Evolutionary conservation across 495 filamentous ascomycete species (phyloP).

Genomic region (Hypoxylon fuscum): DNA sequence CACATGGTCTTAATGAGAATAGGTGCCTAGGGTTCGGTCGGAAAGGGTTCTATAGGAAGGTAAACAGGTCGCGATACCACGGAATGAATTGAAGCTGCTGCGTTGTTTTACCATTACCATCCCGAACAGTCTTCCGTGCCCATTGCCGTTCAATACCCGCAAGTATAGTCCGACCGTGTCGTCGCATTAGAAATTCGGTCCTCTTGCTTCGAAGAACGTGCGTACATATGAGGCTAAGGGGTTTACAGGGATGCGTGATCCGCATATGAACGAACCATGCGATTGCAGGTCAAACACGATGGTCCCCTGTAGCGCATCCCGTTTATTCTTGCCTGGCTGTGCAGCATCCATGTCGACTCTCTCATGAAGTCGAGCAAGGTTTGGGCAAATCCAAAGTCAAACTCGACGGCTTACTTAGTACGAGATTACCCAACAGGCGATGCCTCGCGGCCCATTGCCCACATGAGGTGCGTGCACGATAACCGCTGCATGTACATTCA

Average conservation of each 20-base stretch:
- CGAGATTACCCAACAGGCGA: background rate
- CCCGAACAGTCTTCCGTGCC: background rate
- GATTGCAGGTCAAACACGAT: slow-evolving; percentile 30
- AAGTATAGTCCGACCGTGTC: too few relatives aligned
- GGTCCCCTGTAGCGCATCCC: slow-evolving; percentile 35
- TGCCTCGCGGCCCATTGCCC: background rate
- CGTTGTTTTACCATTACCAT: background rate
- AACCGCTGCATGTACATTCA: too few relatives aligned
- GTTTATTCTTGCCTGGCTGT: slow-evolving; percentile 26
- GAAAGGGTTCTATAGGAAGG: background rate
- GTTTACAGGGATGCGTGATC: slow-evolving; percentile 23
- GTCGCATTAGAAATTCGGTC: too few relatives aligned
- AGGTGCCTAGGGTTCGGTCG: too few relatives aligned
- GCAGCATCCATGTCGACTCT: background rate
- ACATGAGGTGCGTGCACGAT: background rate
- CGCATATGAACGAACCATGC: slow-evolving; percentile 19
- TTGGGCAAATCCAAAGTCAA: slow-evolving; percentile 14
- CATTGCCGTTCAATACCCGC: too few relatives aligned
- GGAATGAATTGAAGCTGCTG: background rate
- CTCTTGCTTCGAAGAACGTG: background rate
- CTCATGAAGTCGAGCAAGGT: slow-evolving; percentile 16
- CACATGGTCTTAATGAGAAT: too few relatives aligned
- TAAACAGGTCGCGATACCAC: background rate
- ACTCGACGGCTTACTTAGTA: slow-evolving; percentile 10
- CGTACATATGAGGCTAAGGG: slow-evolving; percentile 20